These are phyloP conservation scores for Alternaria sp. DNA, from an alignment of 2,329 filamentous ascomycete genomes.

Conservation along the genomic window DNA sequence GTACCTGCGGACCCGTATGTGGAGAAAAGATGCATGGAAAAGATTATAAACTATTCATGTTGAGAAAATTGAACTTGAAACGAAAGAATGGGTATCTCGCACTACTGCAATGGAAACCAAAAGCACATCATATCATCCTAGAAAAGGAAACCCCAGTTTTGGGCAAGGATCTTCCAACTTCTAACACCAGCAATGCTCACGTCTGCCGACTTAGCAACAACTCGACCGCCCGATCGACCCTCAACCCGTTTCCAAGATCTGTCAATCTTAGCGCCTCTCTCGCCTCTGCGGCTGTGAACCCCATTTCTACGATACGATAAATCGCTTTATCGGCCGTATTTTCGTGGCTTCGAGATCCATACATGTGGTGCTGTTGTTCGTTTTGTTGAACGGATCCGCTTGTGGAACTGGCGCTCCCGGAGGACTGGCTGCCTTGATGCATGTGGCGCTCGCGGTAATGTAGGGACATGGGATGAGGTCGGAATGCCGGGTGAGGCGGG, in stretches of 20 bases:
- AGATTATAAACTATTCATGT: not conserved
- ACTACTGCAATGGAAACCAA: not conserved
- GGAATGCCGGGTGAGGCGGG: constrained; percentile 34
- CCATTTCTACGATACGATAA: constrained; percentile 66
- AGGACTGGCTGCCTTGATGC: constrained; percentile 13
- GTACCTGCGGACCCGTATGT: not conserved
- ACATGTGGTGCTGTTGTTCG: constrained; percentile 43
- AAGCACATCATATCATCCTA: not conserved
- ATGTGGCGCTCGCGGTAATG: constrained; percentile 4
- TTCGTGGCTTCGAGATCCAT: constrained; percentile 49
- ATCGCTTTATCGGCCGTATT: constrained; percentile 67
- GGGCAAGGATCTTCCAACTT: not conserved
- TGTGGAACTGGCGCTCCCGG: constrained; percentile 18
- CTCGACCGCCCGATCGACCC: constrained; percentile 66
- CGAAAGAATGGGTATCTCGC: constrained; percentile 11
- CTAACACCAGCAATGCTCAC: constrained; percentile 1
- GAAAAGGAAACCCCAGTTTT: not conserved
- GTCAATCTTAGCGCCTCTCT: constrained; percentile 66
- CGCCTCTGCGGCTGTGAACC: constrained; percentile 64
- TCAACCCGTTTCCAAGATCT: constrained; percentile 66
- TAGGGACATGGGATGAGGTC: constrained; percentile 14
- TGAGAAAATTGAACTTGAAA: not conserved
- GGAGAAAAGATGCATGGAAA: not conserved
- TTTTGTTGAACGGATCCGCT: constrained; percentile 42
- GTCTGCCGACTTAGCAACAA: constrained; percentile 54